These are phyloP conservation scores for Pinus albicaulis DNA, from an alignment of 75 land plant genomes.

Conservation along the genomic window DNA sequence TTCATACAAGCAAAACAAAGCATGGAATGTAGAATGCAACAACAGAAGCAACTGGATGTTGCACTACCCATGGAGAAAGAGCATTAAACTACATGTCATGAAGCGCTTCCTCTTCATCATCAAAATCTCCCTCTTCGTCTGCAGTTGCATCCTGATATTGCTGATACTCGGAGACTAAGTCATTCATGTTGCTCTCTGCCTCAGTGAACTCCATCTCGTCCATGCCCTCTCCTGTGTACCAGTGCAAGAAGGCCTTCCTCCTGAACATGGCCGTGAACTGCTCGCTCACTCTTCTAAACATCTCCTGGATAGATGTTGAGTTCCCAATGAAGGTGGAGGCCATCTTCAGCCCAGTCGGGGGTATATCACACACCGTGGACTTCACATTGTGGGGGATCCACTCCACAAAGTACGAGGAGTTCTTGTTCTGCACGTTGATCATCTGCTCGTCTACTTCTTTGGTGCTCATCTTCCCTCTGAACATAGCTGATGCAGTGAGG, in stretches of 20 bases:
- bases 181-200: conserved; percentile 41
- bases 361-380: conserved; percentile 69
- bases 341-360: conserved; percentile 71
- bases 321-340: conserved; percentile 71
- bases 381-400: conserved; percentile 82
- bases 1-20: no score
- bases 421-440: conserved; percentile 60
- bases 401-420: conserved; percentile 62
- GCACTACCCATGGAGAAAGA: not conserved
- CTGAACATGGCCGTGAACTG: conserved; percentile 58
- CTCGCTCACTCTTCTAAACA: conserved; percentile 51
- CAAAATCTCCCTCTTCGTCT: conserved; percentile 38
- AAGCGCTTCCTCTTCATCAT: conserved; percentile 39
- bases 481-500: conserved; percentile 49
- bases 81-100: not conserved
- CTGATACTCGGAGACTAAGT: conserved; percentile 55
- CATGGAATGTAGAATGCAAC: not conserved
- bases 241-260: conserved; percentile 48
- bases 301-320: conserved; percentile 51
- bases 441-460: conserved; percentile 52
- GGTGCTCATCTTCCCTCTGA: conserved; percentile 50
- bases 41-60: conserved; percentile 9
- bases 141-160: conserved; percentile 57
- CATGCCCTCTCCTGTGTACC: conserved; percentile 64
- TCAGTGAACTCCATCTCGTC: conserved; percentile 68